These are phyloP conservation scores for Lagenidium giganteum DNA, from an alignment of 352 stramenopile species.

Conservation along the genomic window DNA sequence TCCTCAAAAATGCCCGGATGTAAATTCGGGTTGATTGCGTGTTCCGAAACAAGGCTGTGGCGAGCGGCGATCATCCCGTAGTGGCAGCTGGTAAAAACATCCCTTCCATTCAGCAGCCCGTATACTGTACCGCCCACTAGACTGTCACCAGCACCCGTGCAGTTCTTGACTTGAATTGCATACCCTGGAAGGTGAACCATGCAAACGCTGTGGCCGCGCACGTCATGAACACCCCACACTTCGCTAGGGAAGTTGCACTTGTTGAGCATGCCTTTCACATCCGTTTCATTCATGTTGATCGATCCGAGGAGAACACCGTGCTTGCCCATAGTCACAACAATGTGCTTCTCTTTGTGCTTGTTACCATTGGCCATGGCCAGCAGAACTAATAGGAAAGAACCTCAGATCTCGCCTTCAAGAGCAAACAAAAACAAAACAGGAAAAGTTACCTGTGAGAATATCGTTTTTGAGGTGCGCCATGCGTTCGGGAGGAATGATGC, in stretches of 20 bases:
- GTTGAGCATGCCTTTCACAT: conserved; percentile 21
- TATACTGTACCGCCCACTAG: conserved; percentile 77
- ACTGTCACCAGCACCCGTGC: conserved; percentile 73
- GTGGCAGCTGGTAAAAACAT: conserved; percentile 66
- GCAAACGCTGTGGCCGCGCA: conserved; percentile 35
- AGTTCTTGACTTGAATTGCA: conserved; percentile 56
- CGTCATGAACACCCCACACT: conserved; percentile 48
- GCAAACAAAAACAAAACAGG: neutral
- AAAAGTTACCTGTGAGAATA: conserved; percentile 45
- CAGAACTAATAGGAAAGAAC: conserved; percentile 26
- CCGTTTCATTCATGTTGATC: conserved; percentile 36
- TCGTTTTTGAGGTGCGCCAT: conserved; percentile 67
- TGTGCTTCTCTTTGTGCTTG: conserved; percentile 41
- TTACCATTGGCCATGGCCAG: conserved; percentile 56
- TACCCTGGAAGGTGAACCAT: conserved; percentile 65
- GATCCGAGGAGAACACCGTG: conserved; percentile 67
- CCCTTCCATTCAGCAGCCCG: conserved; percentile 48
- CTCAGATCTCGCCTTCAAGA: neutral
- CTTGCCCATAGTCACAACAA: conserved; percentile 78
- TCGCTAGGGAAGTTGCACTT: conserved; percentile 33
- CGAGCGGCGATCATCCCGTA: conserved; percentile 72
- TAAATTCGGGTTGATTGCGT: conserved; percentile 59
- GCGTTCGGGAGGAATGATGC: conserved; percentile 28
- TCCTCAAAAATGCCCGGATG: conserved; percentile 26
- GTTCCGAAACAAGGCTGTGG: conserved; percentile 55